These are phyloP conservation scores for Flaveria floridana DNA, from an alignment of 140 eudicot species.

Conservation along the genomic window DNA sequence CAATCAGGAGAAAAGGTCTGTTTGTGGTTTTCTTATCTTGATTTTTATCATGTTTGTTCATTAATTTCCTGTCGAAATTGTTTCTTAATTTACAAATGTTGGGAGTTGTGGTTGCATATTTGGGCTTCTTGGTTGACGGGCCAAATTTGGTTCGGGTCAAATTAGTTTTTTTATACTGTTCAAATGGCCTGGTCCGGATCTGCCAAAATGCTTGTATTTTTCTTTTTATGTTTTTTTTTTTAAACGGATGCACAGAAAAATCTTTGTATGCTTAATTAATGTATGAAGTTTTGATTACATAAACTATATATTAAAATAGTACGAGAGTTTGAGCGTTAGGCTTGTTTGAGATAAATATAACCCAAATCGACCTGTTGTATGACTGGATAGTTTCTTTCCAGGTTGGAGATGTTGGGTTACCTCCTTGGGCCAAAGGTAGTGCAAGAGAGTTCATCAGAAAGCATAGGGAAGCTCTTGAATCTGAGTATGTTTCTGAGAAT, in stretches of 20 bases:
- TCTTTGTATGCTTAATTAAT: background rate
- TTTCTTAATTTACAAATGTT: background rate
- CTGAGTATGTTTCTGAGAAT: slow-evolving; percentile 89
- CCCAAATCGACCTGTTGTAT: slow-evolving; percentile 15
- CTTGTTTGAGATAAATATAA: background rate
- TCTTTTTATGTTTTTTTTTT: background rate
- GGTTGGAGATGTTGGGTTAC: slow-evolving; percentile 91
- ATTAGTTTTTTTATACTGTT: background rate
- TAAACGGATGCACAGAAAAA: background rate
- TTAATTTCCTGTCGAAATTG: background rate
- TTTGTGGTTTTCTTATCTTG: background rate
- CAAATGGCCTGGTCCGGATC: background rate
- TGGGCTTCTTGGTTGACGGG: slow-evolving; percentile 6
- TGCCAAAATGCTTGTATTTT: background rate
- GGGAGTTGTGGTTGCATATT: background rate
- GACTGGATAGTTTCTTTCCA: slow-evolving; percentile 27
- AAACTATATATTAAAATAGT: background rate
- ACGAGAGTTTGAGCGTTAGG: background rate
- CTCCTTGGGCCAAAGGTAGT: slow-evolving; percentile 99
- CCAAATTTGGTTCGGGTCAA: background rate
- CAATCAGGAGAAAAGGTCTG: slow-evolving; percentile 97
- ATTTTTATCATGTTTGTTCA: background rate
- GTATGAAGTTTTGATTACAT: background rate
- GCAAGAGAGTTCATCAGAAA: slow-evolving; percentile 88
- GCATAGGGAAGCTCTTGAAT: slow-evolving; percentile 96